Conservation (phyloP, 495 filamentous ascomycete genomes). For the Haplographium delicatum region DNA sequence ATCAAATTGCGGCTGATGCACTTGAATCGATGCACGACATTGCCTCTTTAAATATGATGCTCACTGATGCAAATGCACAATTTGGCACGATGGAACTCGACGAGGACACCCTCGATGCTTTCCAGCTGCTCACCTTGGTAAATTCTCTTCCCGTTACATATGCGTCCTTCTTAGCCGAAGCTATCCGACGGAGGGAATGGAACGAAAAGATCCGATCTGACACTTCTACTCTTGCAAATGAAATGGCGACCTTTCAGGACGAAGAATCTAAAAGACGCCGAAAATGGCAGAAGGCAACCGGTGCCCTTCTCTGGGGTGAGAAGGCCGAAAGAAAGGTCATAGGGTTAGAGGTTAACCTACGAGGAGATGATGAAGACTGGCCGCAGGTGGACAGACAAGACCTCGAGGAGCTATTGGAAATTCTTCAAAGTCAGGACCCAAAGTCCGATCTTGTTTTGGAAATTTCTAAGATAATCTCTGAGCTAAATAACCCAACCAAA, state of each 20-base stretch:
- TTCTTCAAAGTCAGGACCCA: slow-evolving; percentile 47
- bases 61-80: slow-evolving; percentile 62
- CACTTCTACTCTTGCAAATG: slow-evolving; percentile 78
- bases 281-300: slow-evolving; percentile 84
- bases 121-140: slow-evolving; percentile 69
- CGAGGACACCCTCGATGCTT: slow-evolving; percentile 61
- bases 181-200: slow-evolving; percentile 84
- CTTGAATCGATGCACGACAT: slow-evolving; percentile 73
- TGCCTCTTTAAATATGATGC: slow-evolving; percentile 66
- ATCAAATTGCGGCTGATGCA: slow-evolving; percentile 51
- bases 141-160: slow-evolving; percentile 82
- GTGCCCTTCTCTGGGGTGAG: slow-evolving; percentile 45
- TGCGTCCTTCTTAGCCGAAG: slow-evolving; percentile 80
- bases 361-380: slow-evolving; percentile 75
- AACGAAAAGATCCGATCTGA: slow-evolving; percentile 80
- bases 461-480: slow-evolving; percentile 51
- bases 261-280: slow-evolving; percentile 84
- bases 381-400: slow-evolving; percentile 60
- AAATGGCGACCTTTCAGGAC: slow-evolving; percentile 83
- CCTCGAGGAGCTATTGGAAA: slow-evolving; percentile 58
- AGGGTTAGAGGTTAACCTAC: slow-evolving; percentile 79
- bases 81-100: slow-evolving; percentile 66
- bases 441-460: slow-evolving; percentile 44
- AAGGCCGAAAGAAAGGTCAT: slow-evolving; percentile 58
- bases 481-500: slow-evolving; percentile 68